Evolutionary conservation across 164 flowering plant species (phyloP).

Genomic region (Warburgia ugandensis): DNA sequence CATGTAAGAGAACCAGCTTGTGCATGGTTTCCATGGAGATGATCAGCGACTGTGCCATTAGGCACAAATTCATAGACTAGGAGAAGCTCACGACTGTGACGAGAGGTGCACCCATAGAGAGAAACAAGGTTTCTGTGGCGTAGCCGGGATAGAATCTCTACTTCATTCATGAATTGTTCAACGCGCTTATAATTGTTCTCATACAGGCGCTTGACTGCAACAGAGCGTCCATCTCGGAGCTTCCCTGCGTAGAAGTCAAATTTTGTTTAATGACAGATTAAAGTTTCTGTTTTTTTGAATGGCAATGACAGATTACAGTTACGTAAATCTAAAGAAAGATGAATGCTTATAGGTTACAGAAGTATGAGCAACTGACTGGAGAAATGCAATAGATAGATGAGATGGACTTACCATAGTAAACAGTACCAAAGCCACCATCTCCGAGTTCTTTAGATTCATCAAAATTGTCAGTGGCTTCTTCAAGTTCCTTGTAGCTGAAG

Average conservation of each 20-base stretch:
- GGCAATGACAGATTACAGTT: not conserved
- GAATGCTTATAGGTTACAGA: too few species aligned
- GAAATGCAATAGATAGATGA: not conserved
- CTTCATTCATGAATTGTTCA: conserved; percentile 73
- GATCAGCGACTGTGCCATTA: conserved; percentile 78
- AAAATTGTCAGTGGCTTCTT: conserved; percentile 35
- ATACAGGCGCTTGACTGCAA: conserved; percentile 67
- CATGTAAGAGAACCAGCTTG: conserved; percentile 30
- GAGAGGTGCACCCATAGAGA: conserved; percentile 74
- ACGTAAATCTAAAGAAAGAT: not conserved
- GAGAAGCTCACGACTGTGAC: conserved; percentile 59
- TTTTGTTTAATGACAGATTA: not conserved
- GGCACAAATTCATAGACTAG: conserved; percentile 67
- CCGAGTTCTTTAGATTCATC: conserved; percentile 29
- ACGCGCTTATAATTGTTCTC: conserved; percentile 51
- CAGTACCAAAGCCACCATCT: conserved; percentile 32
- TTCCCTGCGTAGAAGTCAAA: conserved; percentile 24
- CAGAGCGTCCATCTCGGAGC: conserved; percentile 63
- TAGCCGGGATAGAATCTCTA: conserved; percentile 51
- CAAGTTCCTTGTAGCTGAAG: conserved; percentile 27
- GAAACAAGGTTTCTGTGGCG: conserved; percentile 63
- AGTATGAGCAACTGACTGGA: too few species aligned
- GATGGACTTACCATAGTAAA: conserved; percentile 23
- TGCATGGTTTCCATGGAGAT: conserved; percentile 49
- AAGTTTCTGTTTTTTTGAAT: not conserved